Conservation (phyloP, 2,329 filamentous ascomycete species). For the Nannizzia gypsea region DNA sequence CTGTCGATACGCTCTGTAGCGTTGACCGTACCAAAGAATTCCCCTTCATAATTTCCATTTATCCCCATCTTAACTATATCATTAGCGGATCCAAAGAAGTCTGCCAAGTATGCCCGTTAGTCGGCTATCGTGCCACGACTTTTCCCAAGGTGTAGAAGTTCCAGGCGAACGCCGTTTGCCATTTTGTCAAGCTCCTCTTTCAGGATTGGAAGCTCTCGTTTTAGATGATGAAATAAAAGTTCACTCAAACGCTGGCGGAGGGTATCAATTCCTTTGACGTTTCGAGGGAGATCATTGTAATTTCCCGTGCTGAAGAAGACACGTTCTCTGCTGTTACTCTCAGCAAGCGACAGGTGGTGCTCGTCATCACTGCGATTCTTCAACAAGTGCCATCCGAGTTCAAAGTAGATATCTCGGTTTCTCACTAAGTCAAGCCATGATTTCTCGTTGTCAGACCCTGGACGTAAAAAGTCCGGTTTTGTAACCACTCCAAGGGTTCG, state of each 20-base stretch:
- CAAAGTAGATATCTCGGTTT: slow-evolving; percentile 18
- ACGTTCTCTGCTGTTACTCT: slow-evolving; percentile 6
- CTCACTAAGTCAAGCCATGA: slow-evolving; percentile 17
- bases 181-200: slow-evolving; percentile 15
- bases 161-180: not conserved
- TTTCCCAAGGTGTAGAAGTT: slow-evolving; percentile 32
- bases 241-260: slow-evolving; percentile 6
- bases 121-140: slow-evolving; percentile 23
- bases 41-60: slow-evolving; percentile 24
- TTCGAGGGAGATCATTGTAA: slow-evolving; percentile 2
- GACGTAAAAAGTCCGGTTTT: slow-evolving; percentile 21
- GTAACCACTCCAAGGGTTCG: slow-evolving; percentile 26
- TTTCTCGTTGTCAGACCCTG: slow-evolving; percentile 19
- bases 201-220: slow-evolving; percentile 18
- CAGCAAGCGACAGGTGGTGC: not conserved
- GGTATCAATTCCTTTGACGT: slow-evolving; percentile 3
- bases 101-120: slow-evolving; percentile 36
- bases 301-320: slow-evolving; percentile 5
- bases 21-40: slow-evolving; percentile 21
- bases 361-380: slow-evolving; percentile 13
- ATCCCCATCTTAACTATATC: slow-evolving; percentile 24
- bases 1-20: not conserved
- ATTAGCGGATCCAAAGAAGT: slow-evolving; percentile 29
- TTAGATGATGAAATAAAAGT: slow-evolving; percentile 20
- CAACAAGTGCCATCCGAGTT: slow-evolving; percentile 22